A percentile compares a stretch with the other conserved stretches of the same genome.
These are phyloP conservation scores for Barnettozyma pratensis DNA, from an alignment of 805 yeast species.

Conservation along the genomic window DNA sequence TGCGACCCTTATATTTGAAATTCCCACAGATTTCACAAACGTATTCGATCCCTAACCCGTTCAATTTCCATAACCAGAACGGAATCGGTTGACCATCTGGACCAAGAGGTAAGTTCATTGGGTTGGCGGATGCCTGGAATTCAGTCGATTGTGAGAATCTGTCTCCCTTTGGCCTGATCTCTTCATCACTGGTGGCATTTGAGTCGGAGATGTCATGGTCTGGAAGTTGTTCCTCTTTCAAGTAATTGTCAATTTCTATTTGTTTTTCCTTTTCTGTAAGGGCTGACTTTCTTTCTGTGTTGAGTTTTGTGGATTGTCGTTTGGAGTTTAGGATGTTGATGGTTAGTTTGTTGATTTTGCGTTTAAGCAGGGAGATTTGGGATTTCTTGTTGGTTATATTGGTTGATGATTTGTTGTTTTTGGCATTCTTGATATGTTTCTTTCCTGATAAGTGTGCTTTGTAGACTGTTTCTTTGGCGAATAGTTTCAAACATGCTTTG, in stretches of 20 bases:
- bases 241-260: conserved; percentile 21
- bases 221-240: conserved; percentile 18
- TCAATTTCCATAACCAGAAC: conserved; percentile 84
- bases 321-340: conserved; percentile 23
- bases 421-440: conserved; percentile 56
- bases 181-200: conserved; percentile 23
- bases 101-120: conserved; percentile 69
- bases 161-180: conserved; percentile 13
- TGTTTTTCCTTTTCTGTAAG: conserved; percentile 55
- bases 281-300: conserved; percentile 59
- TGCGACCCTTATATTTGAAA: conserved; percentile 64
- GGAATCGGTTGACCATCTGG: conserved; percentile 93
- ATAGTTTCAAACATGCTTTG: conserved; percentile 54
- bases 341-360: conserved; percentile 26
- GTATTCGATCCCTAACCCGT: conserved; percentile 72
- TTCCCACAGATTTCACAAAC: conserved; percentile 88
- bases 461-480: conserved; percentile 61
- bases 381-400: conserved; percentile 13
- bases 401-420: conserved; percentile 5
- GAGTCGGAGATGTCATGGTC: conserved; percentile 18
- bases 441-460: conserved; percentile 68
- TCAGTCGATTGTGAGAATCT: conserved; percentile 17
- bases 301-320: conserved; percentile 47
- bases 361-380: conserved; percentile 33
- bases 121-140: conserved; percentile 26